Conservation (phyloP, 2,329 filamentous ascomycete species). For the Monosporascus sp. region DNA sequence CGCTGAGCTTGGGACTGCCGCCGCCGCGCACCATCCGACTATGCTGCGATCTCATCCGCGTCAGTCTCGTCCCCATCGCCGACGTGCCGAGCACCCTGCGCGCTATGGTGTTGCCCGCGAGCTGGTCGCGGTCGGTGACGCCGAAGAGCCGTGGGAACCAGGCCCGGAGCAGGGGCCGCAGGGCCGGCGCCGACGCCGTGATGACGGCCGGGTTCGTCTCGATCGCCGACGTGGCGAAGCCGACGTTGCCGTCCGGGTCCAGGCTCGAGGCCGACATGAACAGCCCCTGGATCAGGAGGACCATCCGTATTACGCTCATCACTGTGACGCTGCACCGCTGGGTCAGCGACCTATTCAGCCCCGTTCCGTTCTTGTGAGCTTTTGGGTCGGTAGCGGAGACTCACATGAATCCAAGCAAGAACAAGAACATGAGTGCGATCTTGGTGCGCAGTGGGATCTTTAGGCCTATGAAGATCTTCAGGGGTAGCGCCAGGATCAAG, state of each 20-base stretch:
- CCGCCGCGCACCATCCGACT: neutral
- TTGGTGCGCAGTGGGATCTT: slow-evolving; percentile 34
- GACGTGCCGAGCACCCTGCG: slow-evolving; percentile 9
- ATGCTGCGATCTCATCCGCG: slow-evolving; percentile 10
- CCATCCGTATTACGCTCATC: slow-evolving; percentile 28
- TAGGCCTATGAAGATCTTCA: slow-evolving; percentile 35
- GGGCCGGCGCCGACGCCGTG: slow-evolving; percentile 35
- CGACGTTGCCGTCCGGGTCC: slow-evolving; percentile 26
- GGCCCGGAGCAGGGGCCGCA: slow-evolving; percentile 33
- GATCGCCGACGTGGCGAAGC: slow-evolving; percentile 31
- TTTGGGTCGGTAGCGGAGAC: slow-evolving; percentile 16
- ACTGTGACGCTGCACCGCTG: slow-evolving; percentile 27
- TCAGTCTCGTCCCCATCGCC: slow-evolving; percentile 8
- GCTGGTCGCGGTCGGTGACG: slow-evolving; percentile 12
- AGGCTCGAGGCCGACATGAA: slow-evolving; percentile 20
- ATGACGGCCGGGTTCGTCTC: slow-evolving; percentile 38
- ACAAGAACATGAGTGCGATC: slow-evolving; percentile 34
- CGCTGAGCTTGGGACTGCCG: neutral
- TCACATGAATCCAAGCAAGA: slow-evolving; percentile 29
- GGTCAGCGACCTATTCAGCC: neutral
- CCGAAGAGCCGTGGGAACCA: slow-evolving; percentile 26
- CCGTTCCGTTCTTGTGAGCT: neutral
- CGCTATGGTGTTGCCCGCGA: slow-evolving; percentile 11
- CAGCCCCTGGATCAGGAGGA: slow-evolving; percentile 27
- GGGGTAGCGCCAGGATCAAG: slow-evolving; percentile 32